Evolutionary conservation across 768 basidiomycete genomes (phyloP).

Genomic region (Rhizopogon rudus): DNA sequence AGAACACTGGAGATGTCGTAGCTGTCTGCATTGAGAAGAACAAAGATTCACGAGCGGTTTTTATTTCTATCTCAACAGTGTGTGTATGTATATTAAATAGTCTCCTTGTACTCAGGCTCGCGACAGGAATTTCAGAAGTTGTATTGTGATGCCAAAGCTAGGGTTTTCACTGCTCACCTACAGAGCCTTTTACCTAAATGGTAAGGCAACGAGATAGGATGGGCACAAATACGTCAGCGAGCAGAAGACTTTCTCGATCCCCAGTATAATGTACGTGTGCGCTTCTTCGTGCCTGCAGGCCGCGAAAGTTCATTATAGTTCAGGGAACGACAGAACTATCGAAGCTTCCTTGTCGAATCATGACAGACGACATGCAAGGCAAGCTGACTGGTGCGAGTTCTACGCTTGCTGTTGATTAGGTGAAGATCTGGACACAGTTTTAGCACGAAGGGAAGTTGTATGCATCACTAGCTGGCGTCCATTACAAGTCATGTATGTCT

Average conservation of each 20-base stretch:
- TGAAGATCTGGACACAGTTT: background rate
- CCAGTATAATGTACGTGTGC: constrained; percentile 3
- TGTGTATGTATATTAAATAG: too few species aligned
- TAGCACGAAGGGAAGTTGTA: constrained; percentile 12
- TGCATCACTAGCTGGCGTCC: constrained; percentile 7
- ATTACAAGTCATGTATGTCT: constrained; percentile 12
- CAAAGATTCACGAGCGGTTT: too few species aligned
- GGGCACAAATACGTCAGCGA: constrained; percentile 4
- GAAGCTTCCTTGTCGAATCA: constrained; percentile 6
- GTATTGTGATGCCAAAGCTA: too few species aligned
- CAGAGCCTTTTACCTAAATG: background rate
- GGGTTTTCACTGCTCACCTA: too few species aligned
- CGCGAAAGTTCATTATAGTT: background rate
- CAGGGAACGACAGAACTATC: constrained; percentile 10
- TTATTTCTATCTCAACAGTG: too few species aligned
- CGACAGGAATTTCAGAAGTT: too few species aligned
- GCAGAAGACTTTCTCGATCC: background rate
- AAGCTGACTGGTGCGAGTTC: constrained; percentile 5
- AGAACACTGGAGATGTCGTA: too few species aligned
- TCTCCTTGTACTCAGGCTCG: too few species aligned
- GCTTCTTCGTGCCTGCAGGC: background rate
- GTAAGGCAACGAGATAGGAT: constrained; percentile 5
- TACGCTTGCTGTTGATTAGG: background rate
- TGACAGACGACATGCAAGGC: constrained; percentile 5
- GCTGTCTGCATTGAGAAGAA: too few species aligned